Evolutionary conservation across 2,329 filamentous ascomycete species (phyloP), one percentile per base, ranked within the genome.

Genomic region (Pseudogymnoascus sp.): DNA sequence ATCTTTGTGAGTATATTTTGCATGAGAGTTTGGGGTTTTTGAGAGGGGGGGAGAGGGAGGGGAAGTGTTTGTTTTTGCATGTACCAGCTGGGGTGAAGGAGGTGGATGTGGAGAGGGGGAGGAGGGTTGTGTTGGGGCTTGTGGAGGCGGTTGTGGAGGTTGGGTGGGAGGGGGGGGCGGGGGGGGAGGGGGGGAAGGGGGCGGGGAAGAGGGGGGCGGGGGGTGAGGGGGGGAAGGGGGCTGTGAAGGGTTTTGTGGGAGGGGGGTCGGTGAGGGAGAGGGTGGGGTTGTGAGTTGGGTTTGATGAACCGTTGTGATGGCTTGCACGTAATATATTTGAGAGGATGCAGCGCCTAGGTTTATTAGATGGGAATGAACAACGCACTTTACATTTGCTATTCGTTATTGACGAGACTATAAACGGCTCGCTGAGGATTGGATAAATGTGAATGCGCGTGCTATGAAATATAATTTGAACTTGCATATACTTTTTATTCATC

Each of bases 1-100:
- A 88, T 73, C 78, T 92, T 14, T 92, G 89, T 74, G 89, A 92
- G 71, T 92, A 90, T 70, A 91, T 89, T 67, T 90, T 88, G 73
- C 91, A 85, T 74, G 85, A 84, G 5, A 89, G 85, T 65, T 73
- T 91, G 68, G 79, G 87, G 18, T 76, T 85, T 64, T 75, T 85
- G 37, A 77, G 76, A 69, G 81, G 80, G 70, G 73, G 77, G 56
- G 69, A 77, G 50, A 71, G 78, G 65, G 74, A 76, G 18, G 76
- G 76, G 63, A 81, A 81, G 63, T 84, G 89, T 4, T 74, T 87
- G 1, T 92, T 92, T 72, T 75, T 92, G 61, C 89, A 92, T 73
- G 88, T 92, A 1, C 89, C 89, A 0, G 79, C 82, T 5, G 79
- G 82, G 25, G 77, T 80, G 7, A 79, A 82, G 21, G 77, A 82